Percentiles rank a stretch among this genome's conserved stretches.
phyloP scores from a whole-genome alignment of 257 asterid genomes.

The Nicotiana knightiana region DNA sequence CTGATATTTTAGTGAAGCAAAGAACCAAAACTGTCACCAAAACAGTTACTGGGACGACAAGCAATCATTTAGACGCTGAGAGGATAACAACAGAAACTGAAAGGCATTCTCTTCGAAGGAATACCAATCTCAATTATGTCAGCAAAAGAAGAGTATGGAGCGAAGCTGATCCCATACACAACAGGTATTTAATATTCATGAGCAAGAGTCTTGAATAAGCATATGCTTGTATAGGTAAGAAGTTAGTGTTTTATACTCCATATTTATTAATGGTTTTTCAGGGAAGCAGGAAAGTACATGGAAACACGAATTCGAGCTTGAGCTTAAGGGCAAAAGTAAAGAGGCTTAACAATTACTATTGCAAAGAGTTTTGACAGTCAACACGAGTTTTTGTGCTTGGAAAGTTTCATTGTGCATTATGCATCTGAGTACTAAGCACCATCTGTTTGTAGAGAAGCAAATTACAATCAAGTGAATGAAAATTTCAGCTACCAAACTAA shows the following conservation, averaged over 20 bases:
- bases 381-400: not conserved
- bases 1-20: constrained; percentile 25
- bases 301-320: constrained; percentile 31
- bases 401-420: not conserved
- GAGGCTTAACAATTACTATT: not conserved
- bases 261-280: constrained; percentile 12
- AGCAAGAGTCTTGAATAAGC: not conserved
- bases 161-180: constrained; percentile 89
- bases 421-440: not conserved
- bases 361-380: not conserved
- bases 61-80: constrained; percentile 8
- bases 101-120: constrained; percentile 21
- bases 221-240: not conserved
- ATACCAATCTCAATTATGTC: constrained; percentile 32
- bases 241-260: not conserved
- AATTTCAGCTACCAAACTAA: not conserved
- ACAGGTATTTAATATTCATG: constrained; percentile 40
- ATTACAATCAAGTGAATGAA: not conserved
- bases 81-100: constrained; percentile 15
- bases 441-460: not conserved
- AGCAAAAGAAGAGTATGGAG: constrained; percentile 81
- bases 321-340: not conserved
- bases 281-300: constrained; percentile 35
- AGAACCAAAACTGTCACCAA: constrained; percentile 5
- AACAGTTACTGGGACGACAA: constrained; percentile 19